Conservation (phyloP, 129 eudicot genomes). For the Flaveria linearis region DNA sequence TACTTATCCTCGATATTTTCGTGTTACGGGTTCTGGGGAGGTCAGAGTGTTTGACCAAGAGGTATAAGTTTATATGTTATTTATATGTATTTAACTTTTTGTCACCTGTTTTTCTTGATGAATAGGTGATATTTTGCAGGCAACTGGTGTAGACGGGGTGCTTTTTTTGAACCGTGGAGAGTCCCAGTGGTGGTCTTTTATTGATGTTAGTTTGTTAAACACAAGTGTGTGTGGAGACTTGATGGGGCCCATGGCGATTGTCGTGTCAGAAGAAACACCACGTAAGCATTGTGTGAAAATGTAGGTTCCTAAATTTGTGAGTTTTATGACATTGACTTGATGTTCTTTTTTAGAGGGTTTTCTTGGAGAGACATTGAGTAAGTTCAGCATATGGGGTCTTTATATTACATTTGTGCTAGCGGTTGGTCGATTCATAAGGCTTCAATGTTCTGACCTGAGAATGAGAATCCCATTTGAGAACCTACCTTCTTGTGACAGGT, state of each 20-base stretch:
- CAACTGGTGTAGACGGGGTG: slow-evolving; percentile 41
- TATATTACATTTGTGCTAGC: slow-evolving; percentile 59
- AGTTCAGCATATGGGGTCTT: slow-evolving; percentile 64
- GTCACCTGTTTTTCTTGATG: background rate
- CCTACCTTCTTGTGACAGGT: slow-evolving; percentile 67
- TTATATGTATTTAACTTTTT: background rate
- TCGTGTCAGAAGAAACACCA: slow-evolving; percentile 62
- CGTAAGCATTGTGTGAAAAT: slow-evolving; percentile 38
- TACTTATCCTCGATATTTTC: slow-evolving; percentile 52
- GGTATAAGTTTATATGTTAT: slow-evolving; percentile 35
- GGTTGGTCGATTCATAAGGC: slow-evolving; percentile 62
- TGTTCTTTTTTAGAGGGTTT: slow-evolving; percentile 46
- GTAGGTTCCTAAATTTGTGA: background rate
- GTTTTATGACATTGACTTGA: background rate
- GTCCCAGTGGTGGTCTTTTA: slow-evolving; percentile 54
- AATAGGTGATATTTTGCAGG: slow-evolving; percentile 31
- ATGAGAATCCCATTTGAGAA: slow-evolving; percentile 62
- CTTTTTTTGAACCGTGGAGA: slow-evolving; percentile 45
- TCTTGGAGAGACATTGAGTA: slow-evolving; percentile 60
- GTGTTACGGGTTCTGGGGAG: slow-evolving; percentile 62
- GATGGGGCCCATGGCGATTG: slow-evolving; percentile 59
- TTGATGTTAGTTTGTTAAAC: slow-evolving; percentile 43
- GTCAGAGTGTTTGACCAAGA: slow-evolving; percentile 52
- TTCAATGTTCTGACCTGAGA: slow-evolving; percentile 59
- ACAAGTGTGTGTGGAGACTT: slow-evolving; percentile 53